Evolutionary conservation across 371 early-diverging fungal species (phyloP), one percentile per base, ranked within the genome.

Genomic region (Mucor ambiguus): DNA sequence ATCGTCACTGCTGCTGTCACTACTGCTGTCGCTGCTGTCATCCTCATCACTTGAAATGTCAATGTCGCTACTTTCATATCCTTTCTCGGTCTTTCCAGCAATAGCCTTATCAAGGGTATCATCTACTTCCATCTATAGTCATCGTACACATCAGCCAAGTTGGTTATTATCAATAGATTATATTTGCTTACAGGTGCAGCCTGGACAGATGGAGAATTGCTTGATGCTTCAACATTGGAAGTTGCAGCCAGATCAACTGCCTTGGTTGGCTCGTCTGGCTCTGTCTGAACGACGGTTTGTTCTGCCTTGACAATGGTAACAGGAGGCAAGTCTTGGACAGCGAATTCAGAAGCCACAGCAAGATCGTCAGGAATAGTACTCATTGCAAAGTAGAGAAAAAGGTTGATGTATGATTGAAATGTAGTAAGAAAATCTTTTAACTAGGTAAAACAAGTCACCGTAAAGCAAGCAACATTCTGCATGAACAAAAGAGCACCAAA

Each of bases 41-140:
- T 73, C 69, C 0, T 77, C 69, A 24, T 65, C 66, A 1, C 70
- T 68, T 16, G 80, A 76, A 12, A 76, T 30, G n/a, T 73, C 74
- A 2, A 79, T 29, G 32, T 79, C 79, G 44, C 79, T 79, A 30
- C 74, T 74, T 41, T 74, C 74, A 63, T 79, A 74, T 0, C 68
- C 75, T 8, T 64, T 62, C 37, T 65, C 68, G 14, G 56, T 67
- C 37, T 61, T 49, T 2, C 63, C 64, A 2, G 70, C 66, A 69
- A 79, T 68, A 14, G 77, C 80, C 7, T 65, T 62, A 61, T 79
- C 80, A n/a, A 79, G 43, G 5, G 38, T 58, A 48, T 68, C 69
- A 4, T 63, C 35, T 14, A 57, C 6, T 54, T 59, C 29, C 60
- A 65, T 64, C 33, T 58, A n/a, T n/a, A 35, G 7, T 18, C 28